Conservation (phyloP, 257 asterid genomes). For the Cruciata laevipes region DNA sequence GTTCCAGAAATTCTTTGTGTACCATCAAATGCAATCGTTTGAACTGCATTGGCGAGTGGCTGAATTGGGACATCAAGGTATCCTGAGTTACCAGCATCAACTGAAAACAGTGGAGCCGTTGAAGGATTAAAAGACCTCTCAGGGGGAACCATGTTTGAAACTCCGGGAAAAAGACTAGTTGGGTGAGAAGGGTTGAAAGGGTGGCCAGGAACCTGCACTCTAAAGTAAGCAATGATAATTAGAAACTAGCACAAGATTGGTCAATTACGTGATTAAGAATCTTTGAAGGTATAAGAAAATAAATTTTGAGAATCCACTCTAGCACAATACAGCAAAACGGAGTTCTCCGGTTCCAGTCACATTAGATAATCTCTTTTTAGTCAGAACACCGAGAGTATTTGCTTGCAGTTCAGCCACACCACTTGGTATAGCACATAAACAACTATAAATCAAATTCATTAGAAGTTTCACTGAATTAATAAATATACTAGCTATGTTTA, state of each 20-base stretch:
- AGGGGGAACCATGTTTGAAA: slow-evolving; percentile 26
- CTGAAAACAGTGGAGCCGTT: slow-evolving; percentile 25
- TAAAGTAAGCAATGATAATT: slow-evolving; percentile 28
- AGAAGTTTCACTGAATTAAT: not conserved
- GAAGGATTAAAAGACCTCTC: slow-evolving; percentile 26
- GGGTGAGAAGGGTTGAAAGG: slow-evolving; percentile 35
- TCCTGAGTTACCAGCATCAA: slow-evolving; percentile 24
- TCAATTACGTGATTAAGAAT: slow-evolving; percentile 11
- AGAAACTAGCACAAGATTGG: slow-evolving; percentile 7
- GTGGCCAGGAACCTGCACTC: slow-evolving; percentile 37
- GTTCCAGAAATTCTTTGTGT: slow-evolving; percentile 25
- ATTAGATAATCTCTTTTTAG: not conserved
- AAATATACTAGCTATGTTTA: not conserved
- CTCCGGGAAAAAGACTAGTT: slow-evolving; percentile 19
- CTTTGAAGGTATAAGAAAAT: not conserved
- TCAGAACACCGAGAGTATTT: not conserved
- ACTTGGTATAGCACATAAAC: not conserved
- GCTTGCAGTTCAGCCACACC: not conserved
- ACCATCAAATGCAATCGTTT: slow-evolving; percentile 26
- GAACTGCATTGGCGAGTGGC: slow-evolving; percentile 21
- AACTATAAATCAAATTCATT: not conserved
- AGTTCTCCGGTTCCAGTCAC: not conserved
- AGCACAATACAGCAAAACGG: not conserved
- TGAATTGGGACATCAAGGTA: slow-evolving; percentile 20
- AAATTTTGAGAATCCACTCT: not conserved